Base-by-base conservation (phyloP, 2,329 filamentous ascomycete species). In the Thelonectria olida region DNA sequence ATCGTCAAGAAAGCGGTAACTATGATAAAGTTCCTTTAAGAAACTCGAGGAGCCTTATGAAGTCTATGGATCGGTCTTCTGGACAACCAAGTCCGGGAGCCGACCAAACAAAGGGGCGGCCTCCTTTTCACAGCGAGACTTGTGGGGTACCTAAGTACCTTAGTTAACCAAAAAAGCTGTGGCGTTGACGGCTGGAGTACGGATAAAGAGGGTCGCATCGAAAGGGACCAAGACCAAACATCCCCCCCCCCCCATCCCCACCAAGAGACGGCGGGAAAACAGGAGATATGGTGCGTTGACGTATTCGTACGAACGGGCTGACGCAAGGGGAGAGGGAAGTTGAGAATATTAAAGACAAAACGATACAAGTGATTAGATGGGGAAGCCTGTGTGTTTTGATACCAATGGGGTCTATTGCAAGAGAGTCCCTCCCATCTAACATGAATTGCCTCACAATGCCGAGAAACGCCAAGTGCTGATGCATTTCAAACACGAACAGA, bases 401-500 rank as follows among this genome's bases (percentile, higher is more conserved):
- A 34, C 31, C 25, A 31, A 41, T 8, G 8, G 20, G 19, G 13
- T 8, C 15, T 13, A 20, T n/a, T 13, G 17, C 8, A 39, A 39
- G 15, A 17, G 13, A 13, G 4, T 39, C n/a, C 15, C n/a, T n/a
- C 41, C n/a, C 17, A 9, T 48, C 36, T 9, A 54, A 54, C 57
- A 22, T 10, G 22, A 12, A 45, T 44, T 50, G 57, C 57, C 45
- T 54, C 57, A 42, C 36, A 39, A 31, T 59, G 12, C 36, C 36
- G 52, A 53, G 50, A 22, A 20, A 17, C 48, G 27, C 36, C 57
- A 59, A 59, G 57, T 54, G 36, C 23, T 45, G 57, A 56, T 61
- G 47, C 45, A 45, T 45, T 50, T 61, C 53, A 20, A 56, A 56
- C 44, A 54, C 57, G 45, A 60, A 49, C 52, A 59, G 19, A n/a